Conservation (phyloP, 225 moss, liverwort and hornwort species). For the Marchantia paleacea region DNA sequence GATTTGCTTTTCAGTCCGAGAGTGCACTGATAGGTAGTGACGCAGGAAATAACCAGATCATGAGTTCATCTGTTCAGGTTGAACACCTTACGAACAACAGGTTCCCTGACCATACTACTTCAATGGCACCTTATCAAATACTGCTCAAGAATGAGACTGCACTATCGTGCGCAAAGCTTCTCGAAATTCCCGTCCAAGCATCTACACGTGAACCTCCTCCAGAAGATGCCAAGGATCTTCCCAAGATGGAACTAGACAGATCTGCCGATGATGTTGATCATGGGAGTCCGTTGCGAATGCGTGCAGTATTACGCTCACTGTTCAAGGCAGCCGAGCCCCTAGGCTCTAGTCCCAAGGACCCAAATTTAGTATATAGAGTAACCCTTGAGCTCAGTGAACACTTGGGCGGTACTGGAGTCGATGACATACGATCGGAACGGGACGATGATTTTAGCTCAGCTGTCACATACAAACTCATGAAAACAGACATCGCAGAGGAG, state of each 20-base stretch:
- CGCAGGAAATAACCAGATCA: background rate
- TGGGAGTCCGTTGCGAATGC: constrained; percentile 5
- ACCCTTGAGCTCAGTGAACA: background rate
- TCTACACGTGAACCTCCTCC: background rate
- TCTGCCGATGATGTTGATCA: background rate
- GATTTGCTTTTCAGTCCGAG: background rate
- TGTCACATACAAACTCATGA: background rate
- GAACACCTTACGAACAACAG: too few relatives aligned
- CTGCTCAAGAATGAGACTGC: background rate
- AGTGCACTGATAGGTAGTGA: background rate
- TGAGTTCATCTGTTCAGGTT: background rate
- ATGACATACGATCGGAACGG: background rate
- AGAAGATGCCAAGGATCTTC: background rate
- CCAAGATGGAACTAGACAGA: background rate
- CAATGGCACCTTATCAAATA: background rate
- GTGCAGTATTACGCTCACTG: constrained; percentile 1
- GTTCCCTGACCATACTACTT: background rate
- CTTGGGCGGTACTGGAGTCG: background rate
- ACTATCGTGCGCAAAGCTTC: background rate
- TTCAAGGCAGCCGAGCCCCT: background rate
- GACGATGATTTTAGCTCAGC: background rate
- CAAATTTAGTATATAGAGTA: background rate
- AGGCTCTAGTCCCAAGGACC: background rate
- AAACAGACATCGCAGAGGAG: background rate
- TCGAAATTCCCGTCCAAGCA: background rate